Conservation (phyloP, 768 basidiomycete genomes). For the Xanthoconium stramineum region DNA sequence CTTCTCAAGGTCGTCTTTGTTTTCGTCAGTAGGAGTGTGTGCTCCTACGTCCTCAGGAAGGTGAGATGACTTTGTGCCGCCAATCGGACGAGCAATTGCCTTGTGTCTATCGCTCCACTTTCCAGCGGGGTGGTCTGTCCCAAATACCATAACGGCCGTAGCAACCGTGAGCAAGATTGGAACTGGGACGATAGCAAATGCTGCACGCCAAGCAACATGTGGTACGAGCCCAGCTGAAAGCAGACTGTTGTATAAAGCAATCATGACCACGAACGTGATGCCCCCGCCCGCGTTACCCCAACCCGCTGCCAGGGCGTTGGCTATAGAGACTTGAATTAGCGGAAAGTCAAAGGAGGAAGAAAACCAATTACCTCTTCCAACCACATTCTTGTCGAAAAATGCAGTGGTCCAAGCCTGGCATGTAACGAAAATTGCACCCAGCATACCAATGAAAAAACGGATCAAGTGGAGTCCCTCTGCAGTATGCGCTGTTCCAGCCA, state of each 20-base stretch:
- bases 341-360: not conserved
- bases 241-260: slow-evolving; percentile 38
- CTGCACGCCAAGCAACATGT: slow-evolving; percentile 50
- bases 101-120: slow-evolving; percentile 11
- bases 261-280: slow-evolving; percentile 8
- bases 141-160: not conserved
- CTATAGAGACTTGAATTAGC: not conserved
- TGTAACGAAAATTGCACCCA: slow-evolving; percentile 60
- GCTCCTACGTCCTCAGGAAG: slow-evolving; percentile 12
- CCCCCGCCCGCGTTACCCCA: slow-evolving; percentile 6
- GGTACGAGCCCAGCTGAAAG: slow-evolving; percentile 34
- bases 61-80: not conserved
- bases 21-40: slow-evolving; percentile 16
- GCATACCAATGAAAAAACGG: slow-evolving; percentile 59
- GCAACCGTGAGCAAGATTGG: slow-evolving; percentile 48
- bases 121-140: slow-evolving; percentile 8
- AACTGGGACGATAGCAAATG: slow-evolving; percentile 56
- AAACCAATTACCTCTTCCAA: slow-evolving; percentile 31
- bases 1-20: slow-evolving; percentile 27
- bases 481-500: slow-evolving; percentile 33
- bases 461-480: slow-evolving; percentile 40
- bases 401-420: slow-evolving; percentile 60
- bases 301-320: slow-evolving; percentile 2
- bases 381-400: slow-evolving; percentile 53
- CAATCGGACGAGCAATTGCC: not conserved